Conservation (phyloP, 139 green algal species). For the Haematococcus lacustris region DNA sequence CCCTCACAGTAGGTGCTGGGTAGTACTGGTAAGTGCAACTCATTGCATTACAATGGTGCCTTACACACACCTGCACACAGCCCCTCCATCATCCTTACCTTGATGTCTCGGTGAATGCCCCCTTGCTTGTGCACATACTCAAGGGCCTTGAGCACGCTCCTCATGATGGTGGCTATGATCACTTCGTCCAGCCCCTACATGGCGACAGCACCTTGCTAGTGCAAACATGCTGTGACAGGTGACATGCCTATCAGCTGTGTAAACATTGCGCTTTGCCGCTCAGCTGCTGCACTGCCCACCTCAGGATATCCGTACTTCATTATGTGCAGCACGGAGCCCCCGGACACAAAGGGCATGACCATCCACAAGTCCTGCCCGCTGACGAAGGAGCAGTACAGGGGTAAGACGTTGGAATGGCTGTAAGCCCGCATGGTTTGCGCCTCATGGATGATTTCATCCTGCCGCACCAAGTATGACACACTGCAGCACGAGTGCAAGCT, state of each 20-base stretch:
- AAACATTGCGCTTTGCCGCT: too few relatives aligned
- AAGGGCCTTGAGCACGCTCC: constrained; percentile 85
- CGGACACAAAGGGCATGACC: constrained; percentile 81
- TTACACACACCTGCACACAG: too few relatives aligned
- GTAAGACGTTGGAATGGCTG: constrained; percentile 92
- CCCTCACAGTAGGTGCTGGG: too few relatives aligned
- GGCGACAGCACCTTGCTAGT: too few relatives aligned
- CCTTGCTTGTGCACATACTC: constrained; percentile 93
- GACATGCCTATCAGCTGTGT: too few relatives aligned
- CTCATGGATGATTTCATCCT: constrained; percentile 94
- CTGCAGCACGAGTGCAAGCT: too few relatives aligned
- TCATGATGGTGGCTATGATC: constrained; percentile 88
- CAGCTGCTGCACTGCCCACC: too few relatives aligned
- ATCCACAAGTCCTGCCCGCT: constrained; percentile 87
- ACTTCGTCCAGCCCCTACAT: constrained; percentile 90
- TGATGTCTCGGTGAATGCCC: constrained; percentile 96
- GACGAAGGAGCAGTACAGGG: constrained; percentile 88
- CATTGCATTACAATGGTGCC: too few relatives aligned
- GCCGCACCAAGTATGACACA: too few relatives aligned
- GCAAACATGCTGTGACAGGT: too few relatives aligned
- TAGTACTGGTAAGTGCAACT: too few relatives aligned
- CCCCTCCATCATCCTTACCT: constrained; percentile 66
- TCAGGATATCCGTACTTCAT: constrained; percentile 84
- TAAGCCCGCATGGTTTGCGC: constrained; percentile 90
- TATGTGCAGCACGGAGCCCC: constrained; percentile 77